phyloP scores from a whole-genome alignment of 352 stramenopile species.

The Phytophthora palmivora region DNA sequence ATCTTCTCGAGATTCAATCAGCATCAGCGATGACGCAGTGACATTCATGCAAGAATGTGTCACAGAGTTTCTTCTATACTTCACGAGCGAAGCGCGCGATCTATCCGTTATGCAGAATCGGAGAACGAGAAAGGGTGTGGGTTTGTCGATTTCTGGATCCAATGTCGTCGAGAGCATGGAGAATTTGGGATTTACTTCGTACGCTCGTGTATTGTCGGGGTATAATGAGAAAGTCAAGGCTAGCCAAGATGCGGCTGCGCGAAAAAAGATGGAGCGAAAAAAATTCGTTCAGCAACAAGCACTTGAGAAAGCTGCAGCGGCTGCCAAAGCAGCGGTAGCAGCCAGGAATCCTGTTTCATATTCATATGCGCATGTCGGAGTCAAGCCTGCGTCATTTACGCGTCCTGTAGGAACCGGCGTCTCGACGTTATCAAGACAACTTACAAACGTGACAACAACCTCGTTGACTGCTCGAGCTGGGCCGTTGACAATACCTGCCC shows the following conservation, averaged over 20 bases:
- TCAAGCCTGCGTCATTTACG: constrained; percentile 6
- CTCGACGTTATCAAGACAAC: too few species aligned
- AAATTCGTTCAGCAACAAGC: constrained; percentile 46
- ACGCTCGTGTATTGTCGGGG: constrained; percentile 60
- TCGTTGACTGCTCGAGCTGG: too few species aligned
- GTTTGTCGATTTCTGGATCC: constrained; percentile 56
- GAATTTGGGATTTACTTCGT: constrained; percentile 75
- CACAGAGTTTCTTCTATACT: constrained; percentile 84
- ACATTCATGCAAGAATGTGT: constrained; percentile 87
- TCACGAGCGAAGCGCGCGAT: constrained; percentile 84
- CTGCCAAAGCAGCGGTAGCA: constrained; percentile 14
- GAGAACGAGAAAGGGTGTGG: constrained; percentile 58
- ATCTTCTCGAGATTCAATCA: constrained; percentile 42
- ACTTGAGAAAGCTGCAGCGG: constrained; percentile 33
- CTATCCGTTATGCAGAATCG: constrained; percentile 64
- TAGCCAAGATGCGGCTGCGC: constrained; percentile 61
- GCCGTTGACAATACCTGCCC: too few species aligned
- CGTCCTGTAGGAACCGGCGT: background rate
- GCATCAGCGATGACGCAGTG: constrained; percentile 81
- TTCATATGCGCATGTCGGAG: background rate
- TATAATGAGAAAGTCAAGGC: constrained; percentile 80
- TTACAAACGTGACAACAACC: too few species aligned
- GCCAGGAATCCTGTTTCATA: constrained; percentile 4
- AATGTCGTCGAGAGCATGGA: constrained; percentile 71
- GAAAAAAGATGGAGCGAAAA: constrained; percentile 75